A percentile compares a stretch with the other conserved stretches of the same genome.
phyloP scores from a whole-genome alignment of 75 land plant species.

The Azolla pinnata region DNA sequence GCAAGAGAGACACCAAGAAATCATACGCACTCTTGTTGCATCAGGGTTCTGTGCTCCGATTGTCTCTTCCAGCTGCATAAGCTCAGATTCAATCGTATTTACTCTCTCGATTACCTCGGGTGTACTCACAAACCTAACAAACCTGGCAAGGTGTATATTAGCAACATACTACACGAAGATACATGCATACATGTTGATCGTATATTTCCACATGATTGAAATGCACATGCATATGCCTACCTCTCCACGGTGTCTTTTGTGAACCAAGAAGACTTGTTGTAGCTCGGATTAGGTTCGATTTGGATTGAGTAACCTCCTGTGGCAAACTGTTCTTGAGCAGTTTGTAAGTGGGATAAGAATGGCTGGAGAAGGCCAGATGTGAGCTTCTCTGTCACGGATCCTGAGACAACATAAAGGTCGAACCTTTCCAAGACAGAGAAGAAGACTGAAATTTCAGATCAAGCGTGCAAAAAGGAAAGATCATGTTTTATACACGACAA shows the following conservation, averaged over 20 bases:
- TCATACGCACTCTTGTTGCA: constrained; percentile 14
- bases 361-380: constrained; percentile 14
- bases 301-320: constrained; percentile 7
- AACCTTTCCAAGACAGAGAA: constrained; percentile 3
- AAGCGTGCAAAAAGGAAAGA: too few relatives aligned
- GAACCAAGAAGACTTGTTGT: constrained; percentile 15
- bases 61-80: constrained; percentile 18
- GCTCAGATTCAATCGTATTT: constrained; percentile 11
- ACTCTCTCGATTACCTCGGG: constrained; percentile 19
- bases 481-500: too few relatives aligned
- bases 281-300: constrained; percentile 12
- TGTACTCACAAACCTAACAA: constrained; percentile 14
- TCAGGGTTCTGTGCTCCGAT: constrained; percentile 12
- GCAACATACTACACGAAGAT: background rate
- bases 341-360: constrained; percentile 16
- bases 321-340: constrained; percentile 10
- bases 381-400: constrained; percentile 17
- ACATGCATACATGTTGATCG: background rate
- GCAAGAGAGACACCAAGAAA: too few relatives aligned
- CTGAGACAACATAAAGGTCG: constrained; percentile 9
- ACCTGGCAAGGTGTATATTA: constrained; percentile 2
- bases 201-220: background rate
- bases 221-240: constrained; percentile 1
- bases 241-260: constrained; percentile 21
- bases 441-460: too few relatives aligned